These are phyloP conservation scores for Phytophthora parvispora DNA, from an alignment of 352 stramenopile species.

Conservation along the genomic window DNA sequence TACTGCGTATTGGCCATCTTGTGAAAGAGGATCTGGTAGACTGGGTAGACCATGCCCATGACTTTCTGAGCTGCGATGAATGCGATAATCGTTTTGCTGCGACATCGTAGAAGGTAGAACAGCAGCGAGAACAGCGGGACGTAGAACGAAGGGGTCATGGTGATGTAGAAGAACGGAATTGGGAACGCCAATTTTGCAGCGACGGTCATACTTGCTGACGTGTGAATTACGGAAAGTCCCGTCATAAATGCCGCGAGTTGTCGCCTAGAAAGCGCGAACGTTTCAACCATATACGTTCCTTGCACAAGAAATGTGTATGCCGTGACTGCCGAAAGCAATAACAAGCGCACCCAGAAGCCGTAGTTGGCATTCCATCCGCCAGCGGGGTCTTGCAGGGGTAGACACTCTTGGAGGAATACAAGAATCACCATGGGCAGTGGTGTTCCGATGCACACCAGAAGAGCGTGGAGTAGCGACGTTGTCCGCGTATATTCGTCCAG, in stretches of 20 bases:
- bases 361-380: conserved; percentile 20
- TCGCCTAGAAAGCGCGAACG: conserved; percentile 3
- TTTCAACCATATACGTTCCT: conserved; percentile 17
- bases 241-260: not conserved
- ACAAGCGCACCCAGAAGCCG: conserved; percentile 21
- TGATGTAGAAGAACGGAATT: conserved; percentile 32
- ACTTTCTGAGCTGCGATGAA: conserved; percentile 13
- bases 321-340: conserved; percentile 9
- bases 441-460: conserved; percentile 17
- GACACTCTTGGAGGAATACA: conserved; percentile 10
- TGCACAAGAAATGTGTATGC: conserved; percentile 13
- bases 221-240: conserved; percentile 7
- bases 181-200: conserved; percentile 8
- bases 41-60: conserved; percentile 27
- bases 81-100: not conserved
- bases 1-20: not conserved
- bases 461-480: conserved; percentile 10
- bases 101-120: not conserved
- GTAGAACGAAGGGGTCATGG: conserved; percentile 28
- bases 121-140: conserved; percentile 13
- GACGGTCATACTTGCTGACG: conserved; percentile 6
- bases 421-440: conserved; percentile 19
- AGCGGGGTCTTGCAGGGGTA: conserved; percentile 22
- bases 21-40: conserved; percentile 20
- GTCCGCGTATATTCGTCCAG: conserved; percentile 16